These are phyloP conservation scores for Plasmodium billcollinsi DNA, from an alignment of 169 alveolate species.

Conservation along the genomic window DNA sequence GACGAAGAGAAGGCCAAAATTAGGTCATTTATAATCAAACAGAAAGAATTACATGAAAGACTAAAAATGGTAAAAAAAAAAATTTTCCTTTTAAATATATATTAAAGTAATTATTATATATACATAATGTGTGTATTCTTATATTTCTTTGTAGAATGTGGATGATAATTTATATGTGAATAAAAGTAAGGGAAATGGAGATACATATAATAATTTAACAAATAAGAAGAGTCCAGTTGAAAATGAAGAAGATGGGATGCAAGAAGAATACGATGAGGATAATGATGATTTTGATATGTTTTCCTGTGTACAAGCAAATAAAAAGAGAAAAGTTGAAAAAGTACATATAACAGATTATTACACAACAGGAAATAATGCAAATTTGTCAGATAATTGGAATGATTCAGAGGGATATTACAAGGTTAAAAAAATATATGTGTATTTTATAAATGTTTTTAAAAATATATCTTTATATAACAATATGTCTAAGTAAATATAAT, in stretches of 20 bases:
- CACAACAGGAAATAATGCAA: conserved; percentile 63
- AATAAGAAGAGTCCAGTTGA: background rate
- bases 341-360: conserved; percentile 55
- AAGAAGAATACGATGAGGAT: conserved; percentile 39
- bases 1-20: conserved; percentile 81
- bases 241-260: background rate
- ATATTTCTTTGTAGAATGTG: conserved; percentile 11
- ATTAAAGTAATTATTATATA: background rate
- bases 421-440: conserved; percentile 40
- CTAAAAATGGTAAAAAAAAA: conserved; percentile 46
- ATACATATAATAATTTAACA: background rate
- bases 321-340: conserved; percentile 53
- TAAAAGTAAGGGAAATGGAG: conserved; percentile 20
- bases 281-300: conserved; percentile 74
- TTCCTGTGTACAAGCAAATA: conserved; percentile 52
- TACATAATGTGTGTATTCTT: background rate
- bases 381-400: conserved; percentile 86
- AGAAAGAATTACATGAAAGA: conserved; percentile 80
- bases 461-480: background rate
- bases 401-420: conserved; percentile 88
- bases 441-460: background rate
- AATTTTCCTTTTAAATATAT: background rate
- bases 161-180: conserved; percentile 22
- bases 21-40: conserved; percentile 81
- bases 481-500: no score